Evolutionary conservation across 2,329 filamentous ascomycete species (phyloP).

Genomic region (Fusarium paranaense): DNA sequence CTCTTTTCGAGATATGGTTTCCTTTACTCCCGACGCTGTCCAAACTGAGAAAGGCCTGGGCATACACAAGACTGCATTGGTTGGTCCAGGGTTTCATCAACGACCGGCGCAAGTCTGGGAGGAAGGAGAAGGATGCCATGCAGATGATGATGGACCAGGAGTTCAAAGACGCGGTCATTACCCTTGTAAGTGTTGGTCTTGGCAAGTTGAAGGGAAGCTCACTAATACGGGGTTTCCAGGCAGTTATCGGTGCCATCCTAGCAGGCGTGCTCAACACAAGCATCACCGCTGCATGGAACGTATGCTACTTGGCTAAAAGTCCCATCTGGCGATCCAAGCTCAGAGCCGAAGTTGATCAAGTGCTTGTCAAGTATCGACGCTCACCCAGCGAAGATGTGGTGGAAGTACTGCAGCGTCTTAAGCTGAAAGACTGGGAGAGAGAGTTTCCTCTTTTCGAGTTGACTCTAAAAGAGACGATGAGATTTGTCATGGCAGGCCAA

Average conservation of each 20-base stretch:
- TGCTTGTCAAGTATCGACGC: neutral
- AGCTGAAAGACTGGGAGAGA: slow-evolving; percentile 4
- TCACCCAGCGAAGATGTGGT: neutral
- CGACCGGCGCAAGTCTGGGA: neutral
- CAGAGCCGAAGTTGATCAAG: neutral
- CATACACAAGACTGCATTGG: slow-evolving; percentile 6
- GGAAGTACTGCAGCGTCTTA: neutral
- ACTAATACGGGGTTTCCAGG: neutral
- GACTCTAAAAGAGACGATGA: neutral
- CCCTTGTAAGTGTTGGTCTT: neutral
- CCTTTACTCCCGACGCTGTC: neutral
- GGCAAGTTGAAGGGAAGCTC: neutral
- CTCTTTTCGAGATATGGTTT: slow-evolving; percentile 10
- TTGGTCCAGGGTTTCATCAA: neutral
- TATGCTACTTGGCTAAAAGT: neutral
- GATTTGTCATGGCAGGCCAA: slow-evolving; percentile 11
- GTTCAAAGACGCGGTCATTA: neutral
- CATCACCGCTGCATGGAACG: slow-evolving; percentile 3
- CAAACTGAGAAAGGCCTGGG: neutral
- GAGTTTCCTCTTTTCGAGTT: slow-evolving; percentile 4
- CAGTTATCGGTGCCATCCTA: slow-evolving; percentile 4
- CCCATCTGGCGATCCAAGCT: neutral
- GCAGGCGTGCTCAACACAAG: slow-evolving; percentile 10
- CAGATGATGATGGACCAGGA: slow-evolving; percentile 12
- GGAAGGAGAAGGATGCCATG: neutral